Evolutionary conservation across 2,329 filamentous ascomycete genomes (phyloP), one percentile per base, ranked within the genome.

Genomic region (Apiospora phragmitis): DNA sequence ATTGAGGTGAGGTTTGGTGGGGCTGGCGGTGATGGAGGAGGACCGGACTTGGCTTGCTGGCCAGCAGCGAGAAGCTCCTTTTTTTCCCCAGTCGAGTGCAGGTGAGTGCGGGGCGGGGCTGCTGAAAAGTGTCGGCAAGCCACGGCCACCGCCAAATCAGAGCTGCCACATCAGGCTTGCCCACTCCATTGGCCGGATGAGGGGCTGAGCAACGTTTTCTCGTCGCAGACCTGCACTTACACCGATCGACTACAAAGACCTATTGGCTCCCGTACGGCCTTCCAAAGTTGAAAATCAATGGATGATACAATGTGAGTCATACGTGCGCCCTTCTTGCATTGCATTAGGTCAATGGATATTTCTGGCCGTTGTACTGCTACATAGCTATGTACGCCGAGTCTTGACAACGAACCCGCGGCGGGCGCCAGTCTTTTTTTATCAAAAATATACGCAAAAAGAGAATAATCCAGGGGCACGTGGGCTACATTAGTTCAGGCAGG

Each of bases 271-370:
- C 55, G 2, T 38, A 38, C 32, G 18, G 18, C 1, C 29, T 35
- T 35, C 55, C 55, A 38, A n/a, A 38, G 18, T 62, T 32, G 7
- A 62, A 32, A 38, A n/a, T 38, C 55, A 32, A 62, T 21, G 55
- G 55, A n/a, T 62, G 55, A 62, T 62, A 62, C 55, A 38, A 62
- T 62, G 55, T 62, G 55, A 62, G 55, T 62, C 55, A 62, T 62
- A 62, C 32, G 55, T 62, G 55, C 55, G 32, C 55, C 32, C 32
- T 5, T 21, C 55, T n/a, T 62, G 29, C 55, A 62, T 62, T 38
- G 55, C 55, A 62, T 62, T 62, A 62, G 55, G 32, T 14, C 21
- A 16, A 59, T 59, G 51, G 51, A 35, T 32, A 59, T 35, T 59
- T 21, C 21, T 5, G 18, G n/a, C n/a, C 4, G 11, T 62, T 62